Base-by-base conservation (phyloP, 2,329 filamentous ascomycete species). In the Verticillium longisporum region DNA sequence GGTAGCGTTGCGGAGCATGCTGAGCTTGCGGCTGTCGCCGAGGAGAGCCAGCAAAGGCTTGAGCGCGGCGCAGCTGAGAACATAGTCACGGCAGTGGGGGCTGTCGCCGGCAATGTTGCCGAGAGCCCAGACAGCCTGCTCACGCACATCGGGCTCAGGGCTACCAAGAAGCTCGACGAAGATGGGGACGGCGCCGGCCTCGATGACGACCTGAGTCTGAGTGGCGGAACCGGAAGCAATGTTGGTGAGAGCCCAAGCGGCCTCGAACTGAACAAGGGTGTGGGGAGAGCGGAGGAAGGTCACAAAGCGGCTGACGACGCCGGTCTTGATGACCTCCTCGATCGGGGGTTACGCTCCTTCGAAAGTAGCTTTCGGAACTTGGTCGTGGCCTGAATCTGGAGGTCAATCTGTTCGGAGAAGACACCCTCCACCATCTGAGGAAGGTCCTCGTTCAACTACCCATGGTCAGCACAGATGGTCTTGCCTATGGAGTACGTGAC, bases 261-360 rank as follows among this genome's bases (percentile, higher is more conserved):
- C 95, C 83, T 99, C 95, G 74, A 99, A 99, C 78, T 99, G 95
- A 61, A 99, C 95, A 57, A 99, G 86, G 37, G 95, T 98, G 78
- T 99, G 95, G 66, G 95, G 95, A 61, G 95, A 99, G 74, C 92
- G 91, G 64, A 99, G 88, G 79, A 99, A 99, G 78, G 97, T 92
- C 77, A 99, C 95, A 73, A 99, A 99, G 73, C 95, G 90, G 81
- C 88, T 89, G 68, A 99, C 95, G 66, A 99, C 95, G 72, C 95
- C 95, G 62, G 95, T 98, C 85, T 98, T 96, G 78, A 99, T 99
- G 69, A 99, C 95, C 74, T 96, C 92, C 81, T 99, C 95, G 74
- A 99, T 99, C 55, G 95, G 95, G 95, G 95, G 81, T 99, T 99
- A 73, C 95, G 91, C 83, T 99, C 95, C 82, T 99, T 99, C 68